Conservation (phyloP, 768 basidiomycete genomes). For the Russula emetica region DNA sequence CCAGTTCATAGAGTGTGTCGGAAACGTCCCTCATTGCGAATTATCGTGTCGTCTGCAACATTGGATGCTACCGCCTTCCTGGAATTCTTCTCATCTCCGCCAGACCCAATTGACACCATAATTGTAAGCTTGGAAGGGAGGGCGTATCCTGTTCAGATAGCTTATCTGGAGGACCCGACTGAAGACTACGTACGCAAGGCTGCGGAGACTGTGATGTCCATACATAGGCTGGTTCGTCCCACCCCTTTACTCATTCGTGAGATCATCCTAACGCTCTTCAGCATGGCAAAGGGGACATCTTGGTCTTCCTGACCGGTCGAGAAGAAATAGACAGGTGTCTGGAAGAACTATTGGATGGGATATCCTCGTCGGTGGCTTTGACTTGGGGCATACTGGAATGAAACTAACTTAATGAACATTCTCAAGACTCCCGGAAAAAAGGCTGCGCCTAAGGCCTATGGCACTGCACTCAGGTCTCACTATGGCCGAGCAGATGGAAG, state of each 20-base stretch:
- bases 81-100: slow-evolving; percentile 77
- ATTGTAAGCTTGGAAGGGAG: slow-evolving; percentile 91
- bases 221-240: slow-evolving; percentile 62
- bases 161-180: slow-evolving; percentile 74
- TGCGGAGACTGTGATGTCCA: slow-evolving; percentile 78
- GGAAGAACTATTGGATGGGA: slow-evolving; percentile 69
- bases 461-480: slow-evolving; percentile 88
- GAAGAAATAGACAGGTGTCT: slow-evolving; percentile 94
- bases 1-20: slow-evolving; percentile 66
- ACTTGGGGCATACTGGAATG: slow-evolving; percentile 15
- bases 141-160: slow-evolving; percentile 92
- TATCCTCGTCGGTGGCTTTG: slow-evolving; percentile 17
- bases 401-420: background rate
- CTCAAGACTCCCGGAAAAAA: slow-evolving; percentile 49
- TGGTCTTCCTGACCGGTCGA: slow-evolving; percentile 91
- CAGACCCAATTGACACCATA: slow-evolving; percentile 62
- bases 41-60: slow-evolving; percentile 95
- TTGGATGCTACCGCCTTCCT: slow-evolving; percentile 87
- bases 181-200: slow-evolving; percentile 80
- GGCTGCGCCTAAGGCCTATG: slow-evolving; percentile 57
- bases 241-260: background rate
- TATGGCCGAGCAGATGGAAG: slow-evolving; percentile 79
- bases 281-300: slow-evolving; percentile 83
- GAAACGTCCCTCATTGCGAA: slow-evolving; percentile 82
- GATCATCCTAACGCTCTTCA: slow-evolving; percentile 33